Evolutionary conservation across 257 asterid species (phyloP).

Genomic region (Forsythia viridissima): DNA sequence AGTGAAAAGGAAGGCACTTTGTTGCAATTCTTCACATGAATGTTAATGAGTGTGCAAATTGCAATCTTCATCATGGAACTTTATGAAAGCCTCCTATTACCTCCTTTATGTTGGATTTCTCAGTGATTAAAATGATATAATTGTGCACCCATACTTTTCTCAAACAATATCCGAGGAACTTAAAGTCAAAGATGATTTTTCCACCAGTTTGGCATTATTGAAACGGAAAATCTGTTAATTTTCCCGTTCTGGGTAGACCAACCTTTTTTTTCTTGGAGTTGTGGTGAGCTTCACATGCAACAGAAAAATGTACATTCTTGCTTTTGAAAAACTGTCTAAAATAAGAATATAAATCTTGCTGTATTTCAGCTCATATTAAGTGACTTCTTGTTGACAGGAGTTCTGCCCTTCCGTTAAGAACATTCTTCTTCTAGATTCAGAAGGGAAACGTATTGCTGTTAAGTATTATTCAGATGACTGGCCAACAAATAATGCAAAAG

Average conservation of each 20-base stretch:
- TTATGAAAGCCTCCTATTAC: not conserved
- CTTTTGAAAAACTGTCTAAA: not conserved
- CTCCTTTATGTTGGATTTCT: not conserved
- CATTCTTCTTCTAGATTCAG: slow-evolving; percentile 79
- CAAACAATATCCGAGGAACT: not conserved
- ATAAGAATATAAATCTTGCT: not conserved
- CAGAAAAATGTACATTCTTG: not conserved
- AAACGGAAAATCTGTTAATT: not conserved
- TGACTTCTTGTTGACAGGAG: slow-evolving; percentile 44
- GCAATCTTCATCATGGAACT: not conserved
- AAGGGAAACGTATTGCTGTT: slow-evolving; percentile 76
- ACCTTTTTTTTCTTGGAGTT: not conserved
- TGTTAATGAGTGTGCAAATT: not conserved
- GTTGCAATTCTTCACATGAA: not conserved
- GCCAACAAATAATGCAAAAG: slow-evolving; percentile 70
- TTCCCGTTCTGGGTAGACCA: not conserved
- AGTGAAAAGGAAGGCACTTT: not conserved
- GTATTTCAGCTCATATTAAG: not conserved
- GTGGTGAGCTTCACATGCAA: not conserved
- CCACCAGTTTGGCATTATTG: not conserved
- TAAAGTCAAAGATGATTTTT: not conserved
- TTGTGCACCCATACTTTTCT: not conserved
- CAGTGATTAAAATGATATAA: not conserved
- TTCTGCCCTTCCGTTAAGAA: slow-evolving; percentile 65
- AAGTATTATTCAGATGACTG: slow-evolving; percentile 82